Percentiles rank a stretch among this genome's conserved stretches.
These are phyloP conservation scores for Russula brevipes DNA, from an alignment of 768 basidiomycete species.

Conservation along the genomic window DNA sequence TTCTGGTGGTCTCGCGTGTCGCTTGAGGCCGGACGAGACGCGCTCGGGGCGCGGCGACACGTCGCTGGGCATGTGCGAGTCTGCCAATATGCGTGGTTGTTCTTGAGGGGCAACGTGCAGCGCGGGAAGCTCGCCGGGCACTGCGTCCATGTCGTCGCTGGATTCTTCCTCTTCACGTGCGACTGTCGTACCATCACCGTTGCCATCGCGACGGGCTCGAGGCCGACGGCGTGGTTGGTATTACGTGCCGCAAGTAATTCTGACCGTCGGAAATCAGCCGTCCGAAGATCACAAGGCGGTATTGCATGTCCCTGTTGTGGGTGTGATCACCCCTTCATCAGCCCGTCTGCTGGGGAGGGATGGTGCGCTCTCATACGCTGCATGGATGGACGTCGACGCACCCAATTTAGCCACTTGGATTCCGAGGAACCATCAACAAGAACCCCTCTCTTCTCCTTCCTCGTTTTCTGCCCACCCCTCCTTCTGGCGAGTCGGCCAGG, in stretches of 20 bases:
- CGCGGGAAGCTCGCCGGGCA: constrained; percentile 13
- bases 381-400: constrained; percentile 9
- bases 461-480: constrained; percentile 9
- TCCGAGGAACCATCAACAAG: constrained; percentile 7
- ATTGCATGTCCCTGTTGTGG: constrained; percentile 20
- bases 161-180: constrained; percentile 4
- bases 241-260: neutral
- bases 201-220: neutral
- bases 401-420: constrained; percentile 10
- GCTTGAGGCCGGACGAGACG: neutral
- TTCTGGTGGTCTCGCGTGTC: neutral
- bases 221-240: neutral
- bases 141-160: constrained; percentile 10
- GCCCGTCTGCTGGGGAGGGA: neutral
- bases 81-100: neutral
- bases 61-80: neutral
- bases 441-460: constrained; percentile 18
- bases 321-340: constrained; percentile 10
- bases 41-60: neutral
- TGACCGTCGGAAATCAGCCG: neutral
- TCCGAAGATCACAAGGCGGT: constrained; percentile 14
- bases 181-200: neutral
- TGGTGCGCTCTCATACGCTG: neutral
- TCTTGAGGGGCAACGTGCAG: neutral
- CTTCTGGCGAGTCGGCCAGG: neutral